A percentile compares a stretch with the other conserved stretches of the same genome.
phyloP scores from a whole-genome alignment of 2,329 filamentous ascomycete species.

The Penicillium sp. region DNA sequence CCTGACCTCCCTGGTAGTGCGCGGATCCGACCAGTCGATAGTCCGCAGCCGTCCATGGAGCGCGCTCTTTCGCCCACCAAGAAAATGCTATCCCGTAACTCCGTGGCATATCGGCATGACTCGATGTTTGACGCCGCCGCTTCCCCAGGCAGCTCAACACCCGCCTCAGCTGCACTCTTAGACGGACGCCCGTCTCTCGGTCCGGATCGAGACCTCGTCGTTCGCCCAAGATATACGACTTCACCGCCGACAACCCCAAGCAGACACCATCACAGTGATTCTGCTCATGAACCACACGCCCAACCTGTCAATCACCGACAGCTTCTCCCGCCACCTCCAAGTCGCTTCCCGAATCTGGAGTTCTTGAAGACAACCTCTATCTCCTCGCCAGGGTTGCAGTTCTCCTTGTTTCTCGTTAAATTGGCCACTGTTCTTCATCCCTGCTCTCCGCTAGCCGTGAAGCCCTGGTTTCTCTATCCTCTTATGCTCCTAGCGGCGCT shows the following conservation, averaged over 20 bases:
- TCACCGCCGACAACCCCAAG: conserved; percentile 27
- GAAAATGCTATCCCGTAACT: conserved; percentile 20
- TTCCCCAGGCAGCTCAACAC: conserved; percentile 12
- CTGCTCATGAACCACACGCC: conserved; percentile 1
- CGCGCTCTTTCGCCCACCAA: conserved; percentile 31
- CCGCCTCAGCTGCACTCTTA: conserved; percentile 14
- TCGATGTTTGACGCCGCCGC: conserved; percentile 28
- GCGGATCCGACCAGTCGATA: conserved; percentile 43
- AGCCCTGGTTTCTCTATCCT: conserved; percentile 62
- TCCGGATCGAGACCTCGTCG: conserved; percentile 33
- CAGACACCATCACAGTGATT: conserved; percentile 15
- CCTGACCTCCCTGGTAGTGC: conserved; percentile 33
- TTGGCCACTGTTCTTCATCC: conserved; percentile 61
- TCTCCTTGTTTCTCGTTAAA: conserved; percentile 67
- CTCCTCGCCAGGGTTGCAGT: conserved; percentile 48
- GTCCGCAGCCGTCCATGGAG: conserved; percentile 30
- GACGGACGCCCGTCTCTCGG: conserved; percentile 22
- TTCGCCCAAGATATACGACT: conserved; percentile 31
- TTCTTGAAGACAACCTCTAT: conserved; percentile 21
- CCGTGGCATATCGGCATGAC: conserved; percentile 25
- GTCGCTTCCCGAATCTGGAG: conserved; percentile 28
- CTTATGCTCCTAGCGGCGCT: conserved; percentile 66
- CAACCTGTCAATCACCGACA: conserved; percentile 28
- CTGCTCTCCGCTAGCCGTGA: conserved; percentile 71
- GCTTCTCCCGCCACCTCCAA: conserved; percentile 44